Conservation (phyloP, 805 yeast genomes). For the Candida montana region DNA sequence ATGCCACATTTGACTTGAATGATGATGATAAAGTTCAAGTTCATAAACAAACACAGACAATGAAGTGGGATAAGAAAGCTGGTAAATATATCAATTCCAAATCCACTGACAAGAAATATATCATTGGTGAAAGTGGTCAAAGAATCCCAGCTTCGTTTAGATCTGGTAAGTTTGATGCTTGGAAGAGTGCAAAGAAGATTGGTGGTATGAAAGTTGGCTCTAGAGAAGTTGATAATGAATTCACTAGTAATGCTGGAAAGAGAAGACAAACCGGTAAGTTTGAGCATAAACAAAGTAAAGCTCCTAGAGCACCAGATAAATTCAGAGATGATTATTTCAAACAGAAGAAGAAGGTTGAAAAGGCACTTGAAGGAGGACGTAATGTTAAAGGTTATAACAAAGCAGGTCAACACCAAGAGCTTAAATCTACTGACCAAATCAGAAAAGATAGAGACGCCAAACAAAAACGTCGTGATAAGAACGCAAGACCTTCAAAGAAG, state of each 20-base stretch:
- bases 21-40: conserved; percentile 69
- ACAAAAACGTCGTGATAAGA: conserved; percentile 77
- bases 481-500: conserved; percentile 66
- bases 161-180: conserved; percentile 86
- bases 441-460: conserved; percentile 65
- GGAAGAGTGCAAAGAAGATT: conserved; percentile 72
- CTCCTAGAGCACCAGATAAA: conserved; percentile 91
- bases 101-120: conserved; percentile 78
- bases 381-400: conserved; percentile 54
- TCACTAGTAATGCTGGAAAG: conserved; percentile 27
- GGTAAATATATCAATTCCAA: conserved; percentile 81
- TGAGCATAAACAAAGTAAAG: conserved; percentile 66
- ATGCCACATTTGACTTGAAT: conserved; percentile 79
- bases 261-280: conserved; percentile 42
- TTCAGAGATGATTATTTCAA: conserved; percentile 78
- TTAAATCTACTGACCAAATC: conserved; percentile 67
- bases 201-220: conserved; percentile 52
- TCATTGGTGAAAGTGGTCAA: conserved; percentile 92
- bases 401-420: conserved; percentile 41
- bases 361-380: conserved; percentile 73
- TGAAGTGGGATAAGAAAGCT: conserved; percentile 90
- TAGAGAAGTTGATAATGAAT: conserved; percentile 34
- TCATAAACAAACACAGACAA: conserved; percentile 60
- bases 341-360: conserved; percentile 77
- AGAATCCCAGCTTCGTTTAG: conserved; percentile 85